Conservation (phyloP, 176 grass and related monocot genomes). For the Panicum miliaceum region DNA sequence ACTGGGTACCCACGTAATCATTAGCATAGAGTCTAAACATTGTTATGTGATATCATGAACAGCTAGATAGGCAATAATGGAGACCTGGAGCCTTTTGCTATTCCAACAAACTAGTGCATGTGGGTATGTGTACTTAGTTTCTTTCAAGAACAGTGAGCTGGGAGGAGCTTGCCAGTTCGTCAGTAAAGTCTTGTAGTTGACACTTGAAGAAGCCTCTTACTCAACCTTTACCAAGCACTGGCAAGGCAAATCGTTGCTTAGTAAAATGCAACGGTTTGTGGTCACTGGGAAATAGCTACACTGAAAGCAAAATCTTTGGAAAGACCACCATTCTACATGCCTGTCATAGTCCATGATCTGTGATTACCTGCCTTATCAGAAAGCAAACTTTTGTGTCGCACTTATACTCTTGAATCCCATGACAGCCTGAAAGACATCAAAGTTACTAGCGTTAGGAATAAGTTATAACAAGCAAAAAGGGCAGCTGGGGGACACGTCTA, state of each 20-base stretch:
- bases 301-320: not conserved
- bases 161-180: constrained; percentile 3
- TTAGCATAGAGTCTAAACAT: constrained; percentile 4
- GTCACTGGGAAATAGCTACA: not conserved
- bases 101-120: constrained; percentile 45
- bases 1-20: constrained; percentile 22
- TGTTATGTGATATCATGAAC: constrained; percentile 39
- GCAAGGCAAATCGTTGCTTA: not conserved
- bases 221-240: not conserved
- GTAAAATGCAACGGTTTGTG: not conserved
- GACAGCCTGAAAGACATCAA: constrained; percentile 39
- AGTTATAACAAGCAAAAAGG: constrained; percentile 42
- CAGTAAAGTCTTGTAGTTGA: not conserved
- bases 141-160: not conserved
- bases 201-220: not conserved
- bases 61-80: constrained; percentile 47
- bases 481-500: constrained; percentile 3
- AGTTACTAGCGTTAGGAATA: constrained; percentile 36
- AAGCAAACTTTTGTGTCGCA: constrained; percentile 30
- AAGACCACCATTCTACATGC: not conserved
- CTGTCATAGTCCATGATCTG: constrained; percentile 1
- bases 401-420: constrained; percentile 29
- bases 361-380: not conserved
- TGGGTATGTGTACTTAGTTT: constrained; percentile 37
- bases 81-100: constrained; percentile 36